Evolutionary conservation across 2,329 filamentous ascomycete species (phyloP), one percentile per base, ranked within the genome.

Genomic region (Fusarium caatingaense): DNA sequence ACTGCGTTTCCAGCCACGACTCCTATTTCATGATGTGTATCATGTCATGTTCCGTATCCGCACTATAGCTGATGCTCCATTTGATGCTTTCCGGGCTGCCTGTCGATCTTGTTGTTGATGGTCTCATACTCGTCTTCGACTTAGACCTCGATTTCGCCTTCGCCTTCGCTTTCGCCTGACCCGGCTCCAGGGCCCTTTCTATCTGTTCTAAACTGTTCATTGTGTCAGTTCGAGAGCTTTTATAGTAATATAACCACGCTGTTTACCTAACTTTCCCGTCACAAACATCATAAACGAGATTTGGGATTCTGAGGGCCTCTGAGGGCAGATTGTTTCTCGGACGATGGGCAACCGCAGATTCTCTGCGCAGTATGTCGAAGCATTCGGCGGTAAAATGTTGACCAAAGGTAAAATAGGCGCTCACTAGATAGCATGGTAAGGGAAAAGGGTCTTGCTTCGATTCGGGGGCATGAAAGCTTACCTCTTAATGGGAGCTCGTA

Each of bases 11-110:
- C 49, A 20, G 18, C 51, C 28, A 41, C 27, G 27, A 34, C 45
- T 57, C n/a, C 56, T 70, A 74, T 64, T 74, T 74, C 72, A 74
- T 74, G 58, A 74, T 74, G 45, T 73, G 71, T 49, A 74, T 74
- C 72, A 74, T 74, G 42, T 74, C 72, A 59, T 74, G 72, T 42
- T 74, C 70, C 56, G 60, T 70, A 44, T 57, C 63, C 27, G 64
- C 37, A 30, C 72, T 65, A 21, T 57, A 54, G n/a, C 44, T 41
- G 45, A 50, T 37, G 20, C 55, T 60, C 34, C 66, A 69, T 37
- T 32, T 63, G 56, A 58, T 66, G 51, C 60, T 50, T 47, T 67
- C 69, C 42, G 58, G 44, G 42, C 63, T 70, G 20, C 54, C 59
- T 27, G 62, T 64, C 20, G 60, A 64, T 41, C 60, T 64, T 40